Evolutionary conservation across 768 basidiomycete species (phyloP).

Genomic region (Cubamyces lactineus): DNA sequence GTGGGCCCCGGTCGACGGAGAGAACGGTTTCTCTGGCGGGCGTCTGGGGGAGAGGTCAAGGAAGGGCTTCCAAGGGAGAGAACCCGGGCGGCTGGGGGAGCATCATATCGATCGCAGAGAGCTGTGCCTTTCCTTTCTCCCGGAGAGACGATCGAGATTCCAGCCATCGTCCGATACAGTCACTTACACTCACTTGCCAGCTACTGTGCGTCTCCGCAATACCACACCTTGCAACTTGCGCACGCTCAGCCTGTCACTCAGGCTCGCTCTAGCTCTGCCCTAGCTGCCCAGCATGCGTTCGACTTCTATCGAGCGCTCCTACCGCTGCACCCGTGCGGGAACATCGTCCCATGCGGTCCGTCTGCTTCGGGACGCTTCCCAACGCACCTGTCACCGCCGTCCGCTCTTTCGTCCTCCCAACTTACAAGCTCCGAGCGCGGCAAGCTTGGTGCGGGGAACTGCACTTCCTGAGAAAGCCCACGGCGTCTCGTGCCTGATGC

Average conservation of each 20-base stretch:
- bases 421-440: slow-evolving; percentile 6
- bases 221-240: too few species aligned
- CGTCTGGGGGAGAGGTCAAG: slow-evolving; percentile 8
- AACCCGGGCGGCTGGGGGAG: slow-evolving; percentile 8
- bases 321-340: slow-evolving; percentile 15
- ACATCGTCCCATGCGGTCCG: slow-evolving; percentile 23
- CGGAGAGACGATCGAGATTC: slow-evolving; percentile 20
- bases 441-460: slow-evolving; percentile 12
- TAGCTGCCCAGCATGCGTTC: too few species aligned
- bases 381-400: slow-evolving; percentile 13
- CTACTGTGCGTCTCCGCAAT: too few species aligned
- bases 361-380: slow-evolving; percentile 21
- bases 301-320: slow-evolving; percentile 3
- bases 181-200: too few species aligned
- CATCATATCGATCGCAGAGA: slow-evolving; percentile 20
- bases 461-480: slow-evolving; percentile 10
- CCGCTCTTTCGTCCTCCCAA: slow-evolving; percentile 5
- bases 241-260: too few species aligned
- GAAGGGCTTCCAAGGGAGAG: slow-evolving; percentile 8
- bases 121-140: slow-evolving; percentile 22
- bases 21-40: background rate
- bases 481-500: slow-evolving; percentile 20
- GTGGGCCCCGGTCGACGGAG: background rate
- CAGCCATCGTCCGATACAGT: background rate
- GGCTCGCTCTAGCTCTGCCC: too few species aligned